phyloP scores from a whole-genome alignment of 164 flowering plant species.

The Paratinospora sagittata region DNA sequence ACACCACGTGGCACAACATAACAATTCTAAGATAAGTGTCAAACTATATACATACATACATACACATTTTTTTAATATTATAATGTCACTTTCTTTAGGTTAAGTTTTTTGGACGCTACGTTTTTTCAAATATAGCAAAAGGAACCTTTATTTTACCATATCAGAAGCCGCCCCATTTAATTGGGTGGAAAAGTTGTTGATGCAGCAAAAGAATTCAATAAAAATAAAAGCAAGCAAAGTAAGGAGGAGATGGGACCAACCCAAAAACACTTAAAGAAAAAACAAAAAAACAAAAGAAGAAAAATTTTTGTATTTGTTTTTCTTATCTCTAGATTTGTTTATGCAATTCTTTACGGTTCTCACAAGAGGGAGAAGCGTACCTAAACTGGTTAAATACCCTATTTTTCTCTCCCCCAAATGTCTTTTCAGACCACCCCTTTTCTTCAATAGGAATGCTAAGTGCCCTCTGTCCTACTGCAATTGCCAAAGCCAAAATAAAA shows the following conservation, averaged over 20 bases:
- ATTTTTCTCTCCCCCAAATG: not conserved
- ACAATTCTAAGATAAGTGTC: conserved; percentile 17
- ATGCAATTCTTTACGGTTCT: conserved; percentile 2
- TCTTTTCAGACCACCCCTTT: conserved; percentile 10
- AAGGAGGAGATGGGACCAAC: too few species aligned
- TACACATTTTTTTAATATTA: not conserved
- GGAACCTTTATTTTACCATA: conserved; percentile 5
- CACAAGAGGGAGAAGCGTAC: not conserved
- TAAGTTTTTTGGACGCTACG: not conserved
- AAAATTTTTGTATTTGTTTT: not conserved
- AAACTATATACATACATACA: not conserved
- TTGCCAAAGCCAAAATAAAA: not conserved
- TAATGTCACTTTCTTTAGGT: conserved; percentile 12
- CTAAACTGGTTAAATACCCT: conserved; percentile 9
- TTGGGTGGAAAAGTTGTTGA: conserved; percentile 10
- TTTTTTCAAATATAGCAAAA: not conserved
- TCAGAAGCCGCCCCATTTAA: conserved; percentile 20
- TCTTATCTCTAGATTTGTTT: not conserved
- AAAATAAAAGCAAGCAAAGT: not conserved
- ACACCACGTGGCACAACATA: conserved; percentile 10
- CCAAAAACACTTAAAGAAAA: too few species aligned
- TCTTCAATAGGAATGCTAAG: too few species aligned
- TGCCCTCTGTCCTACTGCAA: too few species aligned
- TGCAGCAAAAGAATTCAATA: not conserved
- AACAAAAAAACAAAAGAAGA: not conserved